A percentile compares a stretch with the other conserved stretches of the same genome.
These are phyloP conservation scores for Cordyceps cicadae DNA, from an alignment of 2,329 filamentous ascomycete genomes.

Conservation along the genomic window DNA sequence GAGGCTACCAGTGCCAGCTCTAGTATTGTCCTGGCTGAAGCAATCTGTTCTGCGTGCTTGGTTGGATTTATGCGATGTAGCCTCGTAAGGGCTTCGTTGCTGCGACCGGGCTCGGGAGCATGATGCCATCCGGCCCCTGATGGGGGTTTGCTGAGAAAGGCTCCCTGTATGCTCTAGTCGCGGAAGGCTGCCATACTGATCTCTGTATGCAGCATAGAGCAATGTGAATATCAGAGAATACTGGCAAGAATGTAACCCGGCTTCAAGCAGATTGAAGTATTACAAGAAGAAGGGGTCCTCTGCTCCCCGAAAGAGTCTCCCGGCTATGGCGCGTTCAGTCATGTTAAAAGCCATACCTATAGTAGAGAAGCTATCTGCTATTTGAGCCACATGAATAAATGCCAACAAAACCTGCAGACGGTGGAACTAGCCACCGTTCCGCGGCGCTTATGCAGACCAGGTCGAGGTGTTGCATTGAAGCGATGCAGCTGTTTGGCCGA, in stretches of 20 bases:
- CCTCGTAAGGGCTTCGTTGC: background rate
- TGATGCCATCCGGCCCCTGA: background rate
- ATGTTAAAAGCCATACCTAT: background rate
- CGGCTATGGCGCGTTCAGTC: background rate
- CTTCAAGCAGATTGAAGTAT: background rate
- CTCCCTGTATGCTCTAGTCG: background rate
- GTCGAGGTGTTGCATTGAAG: conserved; percentile 1
- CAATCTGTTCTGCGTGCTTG: background rate
- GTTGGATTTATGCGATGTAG: background rate
- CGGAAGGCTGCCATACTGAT: background rate
- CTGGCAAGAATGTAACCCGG: background rate
- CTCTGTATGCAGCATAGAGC: background rate
- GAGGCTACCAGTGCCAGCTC: background rate
- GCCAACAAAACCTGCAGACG: background rate
- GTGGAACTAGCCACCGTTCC: background rate
- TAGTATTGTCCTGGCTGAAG: background rate
- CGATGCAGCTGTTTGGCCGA: background rate
- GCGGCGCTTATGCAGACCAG: background rate
- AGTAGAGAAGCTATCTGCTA: background rate
- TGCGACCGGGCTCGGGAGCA: background rate
- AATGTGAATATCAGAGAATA: background rate
- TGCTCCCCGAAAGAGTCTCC: background rate
- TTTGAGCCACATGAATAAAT: background rate
- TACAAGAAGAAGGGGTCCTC: background rate
- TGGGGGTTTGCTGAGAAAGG: background rate